phyloP scores from a whole-genome alignment of 306 rosid genomes.

The Cicer chorassanicum region DNA sequence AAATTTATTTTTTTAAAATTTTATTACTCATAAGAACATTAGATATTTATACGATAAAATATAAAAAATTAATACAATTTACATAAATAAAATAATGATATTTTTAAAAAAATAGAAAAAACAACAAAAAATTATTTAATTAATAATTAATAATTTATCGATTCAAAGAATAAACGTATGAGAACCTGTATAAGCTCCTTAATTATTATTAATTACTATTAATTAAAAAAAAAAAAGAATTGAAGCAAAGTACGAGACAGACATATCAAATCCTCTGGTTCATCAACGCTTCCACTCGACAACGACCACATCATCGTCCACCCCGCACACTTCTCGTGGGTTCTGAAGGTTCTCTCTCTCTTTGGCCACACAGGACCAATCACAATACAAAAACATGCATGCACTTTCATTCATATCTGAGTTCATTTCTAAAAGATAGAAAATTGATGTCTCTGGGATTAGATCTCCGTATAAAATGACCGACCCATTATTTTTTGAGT shows the following conservation, averaged over 20 bases:
- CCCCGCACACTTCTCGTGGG: constrained; percentile 28
- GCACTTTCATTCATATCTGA: not conserved
- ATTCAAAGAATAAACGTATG: too few relatives aligned
- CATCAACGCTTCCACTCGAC: constrained; percentile 36
- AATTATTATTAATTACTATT: not conserved
- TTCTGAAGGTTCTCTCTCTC: constrained; percentile 41
- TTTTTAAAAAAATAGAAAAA: too few relatives aligned
- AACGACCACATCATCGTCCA: constrained; percentile 27
- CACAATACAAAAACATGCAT: not conserved
- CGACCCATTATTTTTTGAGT: constrained; percentile 11
- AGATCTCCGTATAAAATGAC: constrained; percentile 44
- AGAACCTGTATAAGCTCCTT: too few relatives aligned
- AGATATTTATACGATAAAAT: too few relatives aligned
- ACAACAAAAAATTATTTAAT: too few relatives aligned
- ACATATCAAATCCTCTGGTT: constrained; percentile 10
- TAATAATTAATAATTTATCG: too few relatives aligned
- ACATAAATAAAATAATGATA: too few relatives aligned
- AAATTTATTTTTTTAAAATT: too few relatives aligned
- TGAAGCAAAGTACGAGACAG: not conserved
- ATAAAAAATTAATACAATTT: too few relatives aligned
- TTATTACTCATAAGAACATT: too few relatives aligned
- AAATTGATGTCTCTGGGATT: constrained; percentile 27
- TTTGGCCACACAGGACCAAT: not conserved
- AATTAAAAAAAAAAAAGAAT: not conserved
- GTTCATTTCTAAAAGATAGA: not conserved